These are phyloP conservation scores for Ophiostoma piceae DNA, from an alignment of 2,329 filamentous ascomycete species.

Conservation along the genomic window DNA sequence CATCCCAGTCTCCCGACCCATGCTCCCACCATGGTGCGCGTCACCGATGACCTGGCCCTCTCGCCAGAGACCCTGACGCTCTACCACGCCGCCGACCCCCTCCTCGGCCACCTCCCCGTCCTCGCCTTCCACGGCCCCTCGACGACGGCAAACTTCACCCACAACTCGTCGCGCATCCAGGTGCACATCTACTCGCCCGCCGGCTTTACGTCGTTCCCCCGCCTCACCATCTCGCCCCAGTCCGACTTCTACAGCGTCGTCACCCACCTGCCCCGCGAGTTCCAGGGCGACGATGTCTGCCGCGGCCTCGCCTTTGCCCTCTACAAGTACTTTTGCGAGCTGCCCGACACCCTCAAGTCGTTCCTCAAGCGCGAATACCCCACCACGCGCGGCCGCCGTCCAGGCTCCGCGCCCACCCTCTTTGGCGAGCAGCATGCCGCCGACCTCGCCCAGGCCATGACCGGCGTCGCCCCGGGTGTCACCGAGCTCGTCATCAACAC, in stretches of 20 bases:
- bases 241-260: slow-evolving; percentile 89
- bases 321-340: slow-evolving; percentile 88
- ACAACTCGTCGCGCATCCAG: slow-evolving; percentile 89
- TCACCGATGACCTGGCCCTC: slow-evolving; percentile 71
- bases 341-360: slow-evolving; percentile 70
- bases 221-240: slow-evolving; percentile 87
- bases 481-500: slow-evolving; percentile 62
- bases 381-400: slow-evolving; percentile 49
- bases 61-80: slow-evolving; percentile 77
- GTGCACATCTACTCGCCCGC: slow-evolving; percentile 86
- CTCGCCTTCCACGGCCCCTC: slow-evolving; percentile 90
- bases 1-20: neutral
- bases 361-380: slow-evolving; percentile 58
- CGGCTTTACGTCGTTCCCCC: slow-evolving; percentile 82
- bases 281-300: slow-evolving; percentile 91
- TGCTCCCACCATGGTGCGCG: slow-evolving; percentile 65
- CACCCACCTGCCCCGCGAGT: slow-evolving; percentile 81
- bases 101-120: slow-evolving; percentile 74
- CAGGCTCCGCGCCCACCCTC: slow-evolving; percentile 61
- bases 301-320: slow-evolving; percentile 87
- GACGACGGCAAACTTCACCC: slow-evolving; percentile 78
- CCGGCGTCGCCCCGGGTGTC: slow-evolving; percentile 70
- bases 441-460: slow-evolving; percentile 79
- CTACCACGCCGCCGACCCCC: slow-evolving; percentile 81
- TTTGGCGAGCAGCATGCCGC: slow-evolving; percentile 93